Base-by-base conservation (phyloP, 2,329 filamentous ascomycete species). In the Thermochaetoides dissita region DNA sequence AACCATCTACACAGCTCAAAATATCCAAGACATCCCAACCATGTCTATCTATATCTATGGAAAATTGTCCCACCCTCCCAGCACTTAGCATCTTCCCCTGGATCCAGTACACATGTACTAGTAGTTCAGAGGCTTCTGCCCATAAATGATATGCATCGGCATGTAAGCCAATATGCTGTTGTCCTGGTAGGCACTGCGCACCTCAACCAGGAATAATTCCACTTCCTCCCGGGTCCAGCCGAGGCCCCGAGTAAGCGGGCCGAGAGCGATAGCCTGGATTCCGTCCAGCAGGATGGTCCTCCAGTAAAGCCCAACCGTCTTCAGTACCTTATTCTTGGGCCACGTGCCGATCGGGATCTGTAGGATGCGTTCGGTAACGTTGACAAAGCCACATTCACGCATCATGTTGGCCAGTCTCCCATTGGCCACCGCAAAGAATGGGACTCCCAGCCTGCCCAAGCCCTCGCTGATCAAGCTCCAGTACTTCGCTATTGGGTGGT, bases 101-200 rank as follows among this genome's bases (percentile, higher is more conserved):
- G 10, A 39, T 10, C 8, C 2, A 10, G 5, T 6, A n/a, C n/a
- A n/a, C n/a, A n/a, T n/a, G n/a, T n/a, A n/a, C n/a, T n/a, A n/a
- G n/a, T n/a, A n/a, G n/a, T n/a, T n/a, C n/a, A n/a, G n/a, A 24
- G 71, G 68, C 53, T 67, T 74, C 55, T 75, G 72, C 10, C 64
- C 71, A 49, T 70, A 74, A 9, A 73, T 59, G 40, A 74, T 63
- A 51, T 72, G 65, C 49, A 74, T 59, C 7, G 70, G 71, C 71
- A 76, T 75, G 47, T 71, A 73, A 60, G 64, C 59, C 50, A 67
- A 63, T 49, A 43, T 42, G 17, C 41, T 47, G 8, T 57, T 54
- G 35, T 65, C 57, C 10, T 60, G 55, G 10, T 69, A 59, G 17
- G 58, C 62, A 45, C 54, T 56, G 24, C 55, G 52, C 10, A 60